Base-by-base conservation (phyloP, 169 alveolate genomes). In the Eimeria acervulina region DNA sequence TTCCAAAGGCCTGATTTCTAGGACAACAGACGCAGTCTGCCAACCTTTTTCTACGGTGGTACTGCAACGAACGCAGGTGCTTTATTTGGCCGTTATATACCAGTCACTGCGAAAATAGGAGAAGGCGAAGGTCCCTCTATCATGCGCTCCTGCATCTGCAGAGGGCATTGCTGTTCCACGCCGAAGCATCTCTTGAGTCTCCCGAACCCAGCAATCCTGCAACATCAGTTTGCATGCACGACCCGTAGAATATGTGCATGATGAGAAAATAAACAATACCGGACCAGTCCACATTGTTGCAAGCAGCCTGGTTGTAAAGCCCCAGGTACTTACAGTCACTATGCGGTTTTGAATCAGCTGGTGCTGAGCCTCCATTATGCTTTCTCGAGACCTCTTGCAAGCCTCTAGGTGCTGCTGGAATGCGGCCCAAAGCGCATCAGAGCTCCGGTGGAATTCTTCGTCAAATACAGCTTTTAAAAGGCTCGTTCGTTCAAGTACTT, bases 351-450 rank as follows among this genome's bases (percentile, higher is more conserved):
- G 59, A 26, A 59, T 31, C 19, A 87, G 51, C 81, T 87, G 93
- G 93, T 23, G 81, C n/a, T 87, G 81, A 26, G 93, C 93, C 42
- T 87, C 93, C 19, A 61, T 36, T 21, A 87, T 87, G 61, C 19
- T 61, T 36, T 33, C 74, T 26, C 93, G 93, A 7, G 93, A 68
- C 44, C 31, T 17, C 12, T 61, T 87, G 93, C 93, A 87, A 4
- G 93, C 93, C 33, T 87, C 93, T 40, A 33, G 93, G 61, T 87
- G 93, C 40, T 87, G 93, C 63, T 59, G 83, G 81, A 87, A 87
- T 26, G 81, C 12, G 40, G 83, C n/a, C 83, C 36, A 61, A 33
- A 87, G 80, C 5, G 83, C 93, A 38, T 87, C 93, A 3, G 93
- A 31, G 40, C 93, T 28, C 31, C 81, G 93, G 61, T 87, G 93